Percentiles rank a stretch among this genome's conserved stretches.
Evolutionary conservation across 2,329 filamentous ascomycete species (phyloP).

Genomic region (Lachnellula subtilissima): DNA sequence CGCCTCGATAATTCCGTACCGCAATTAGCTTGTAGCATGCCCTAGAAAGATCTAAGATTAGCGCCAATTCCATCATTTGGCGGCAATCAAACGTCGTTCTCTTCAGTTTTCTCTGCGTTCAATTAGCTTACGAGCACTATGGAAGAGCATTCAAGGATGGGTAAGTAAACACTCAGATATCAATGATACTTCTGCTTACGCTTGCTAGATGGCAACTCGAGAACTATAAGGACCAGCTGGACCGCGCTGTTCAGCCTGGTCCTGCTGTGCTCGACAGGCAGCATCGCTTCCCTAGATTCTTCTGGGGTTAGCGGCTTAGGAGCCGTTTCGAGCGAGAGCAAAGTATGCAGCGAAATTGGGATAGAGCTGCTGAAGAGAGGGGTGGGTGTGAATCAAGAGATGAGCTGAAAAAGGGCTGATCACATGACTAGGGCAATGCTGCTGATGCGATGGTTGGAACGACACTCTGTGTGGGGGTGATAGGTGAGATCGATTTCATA

Average conservation of each 20-base stretch:
- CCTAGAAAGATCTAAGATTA: too few relatives aligned
- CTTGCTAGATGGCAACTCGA: too few relatives aligned
- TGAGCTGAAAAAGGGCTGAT: constrained; percentile 8
- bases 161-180: too few relatives aligned
- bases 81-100: too few relatives aligned
- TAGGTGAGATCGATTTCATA: constrained; percentile 40
- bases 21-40: too few relatives aligned
- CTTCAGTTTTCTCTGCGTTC: too few relatives aligned
- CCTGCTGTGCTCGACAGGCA: neutral
- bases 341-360: constrained; percentile 48
- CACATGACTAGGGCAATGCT: constrained; percentile 55
- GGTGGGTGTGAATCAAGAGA: constrained; percentile 26
- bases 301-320: constrained; percentile 29
- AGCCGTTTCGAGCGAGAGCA: constrained; percentile 49
- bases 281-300: neutral
- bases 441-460: constrained; percentile 73
- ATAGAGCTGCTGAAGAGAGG: constrained; percentile 45
- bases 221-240: neutral
- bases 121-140: too few relatives aligned
- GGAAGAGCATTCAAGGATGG: too few relatives aligned
- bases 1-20: too few relatives aligned
- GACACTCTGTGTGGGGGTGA: constrained; percentile 69
- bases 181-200: too few relatives aligned
- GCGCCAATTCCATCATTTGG: too few relatives aligned
- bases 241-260: neutral